Conservation (phyloP, 2,329 filamentous ascomycete species). For the Aureobasidium melanogenum region DNA sequence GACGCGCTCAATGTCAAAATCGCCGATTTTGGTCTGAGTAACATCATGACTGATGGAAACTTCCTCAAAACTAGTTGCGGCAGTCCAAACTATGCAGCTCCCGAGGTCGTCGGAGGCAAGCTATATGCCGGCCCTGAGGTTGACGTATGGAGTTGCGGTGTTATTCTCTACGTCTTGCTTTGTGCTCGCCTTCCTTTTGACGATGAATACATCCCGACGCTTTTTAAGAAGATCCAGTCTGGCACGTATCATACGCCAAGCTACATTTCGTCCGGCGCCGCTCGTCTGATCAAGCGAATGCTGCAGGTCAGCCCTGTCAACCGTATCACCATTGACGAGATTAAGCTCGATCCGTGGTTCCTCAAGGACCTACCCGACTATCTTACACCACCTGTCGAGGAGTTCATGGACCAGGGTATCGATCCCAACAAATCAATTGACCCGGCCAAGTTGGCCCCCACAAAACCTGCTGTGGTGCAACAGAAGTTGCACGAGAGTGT, state of each 20-base stretch:
- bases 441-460: conserved; percentile 69
- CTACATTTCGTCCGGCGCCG: conserved; percentile 81
- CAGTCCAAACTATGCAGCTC: conserved; percentile 95
- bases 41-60: conserved; percentile 99
- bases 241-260: conserved; percentile 87
- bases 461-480: conserved; percentile 68
- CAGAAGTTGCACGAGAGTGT: conserved; percentile 88
- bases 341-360: conserved; percentile 92
- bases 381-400: conserved; percentile 76
- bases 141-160: conserved; percentile 86
- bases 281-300: conserved; percentile 81
- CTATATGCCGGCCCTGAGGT: conserved; percentile 95
- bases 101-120: conserved; percentile 96
- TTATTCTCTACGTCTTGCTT: conserved; percentile 58
- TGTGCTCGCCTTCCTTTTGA: conserved; percentile 77
- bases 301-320: conserved; percentile 91
- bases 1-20: conserved; percentile 98
- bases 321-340: conserved; percentile 87
- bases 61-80: conserved; percentile 98
- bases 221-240: conserved; percentile 96
- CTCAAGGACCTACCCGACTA: conserved; percentile 77
- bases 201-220: conserved; percentile 92
- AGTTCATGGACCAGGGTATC: conserved; percentile 88
- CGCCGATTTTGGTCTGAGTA: conserved; percentile 95
- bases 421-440: conserved; percentile 88